Percentiles rank a stretch among this genome's conserved stretches.
phyloP scores from a whole-genome alignment of 129 eudicot genomes.

The Ambrosia trifida region DNA sequence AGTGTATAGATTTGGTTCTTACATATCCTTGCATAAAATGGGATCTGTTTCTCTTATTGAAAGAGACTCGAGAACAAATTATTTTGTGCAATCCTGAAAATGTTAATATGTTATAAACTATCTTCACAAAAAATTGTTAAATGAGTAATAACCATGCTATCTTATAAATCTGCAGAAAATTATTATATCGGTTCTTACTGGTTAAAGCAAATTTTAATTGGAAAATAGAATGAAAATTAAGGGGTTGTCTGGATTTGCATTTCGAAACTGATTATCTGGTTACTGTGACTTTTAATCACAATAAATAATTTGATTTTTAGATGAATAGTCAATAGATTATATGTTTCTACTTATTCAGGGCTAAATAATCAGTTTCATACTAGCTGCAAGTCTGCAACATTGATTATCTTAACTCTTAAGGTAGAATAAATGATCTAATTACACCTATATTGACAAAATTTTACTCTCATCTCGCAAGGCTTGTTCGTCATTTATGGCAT shows the following conservation, averaged over 20 bases:
- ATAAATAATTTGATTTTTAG: background rate
- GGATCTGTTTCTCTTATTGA: too few species aligned
- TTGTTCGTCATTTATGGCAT: too few species aligned
- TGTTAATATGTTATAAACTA: too few species aligned
- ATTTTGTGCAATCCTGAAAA: background rate
- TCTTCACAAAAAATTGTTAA: background rate
- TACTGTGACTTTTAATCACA: background rate
- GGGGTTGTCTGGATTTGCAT: background rate
- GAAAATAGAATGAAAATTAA: background rate
- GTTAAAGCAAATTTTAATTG: background rate
- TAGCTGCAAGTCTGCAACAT: constrained; percentile 1
- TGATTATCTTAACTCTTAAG: background rate
- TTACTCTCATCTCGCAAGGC: background rate
- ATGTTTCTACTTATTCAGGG: background rate
- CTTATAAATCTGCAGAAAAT: background rate
- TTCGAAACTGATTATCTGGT: background rate
- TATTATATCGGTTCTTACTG: background rate
- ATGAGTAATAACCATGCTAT: background rate
- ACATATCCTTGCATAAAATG: too few species aligned
- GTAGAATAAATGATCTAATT: background rate
- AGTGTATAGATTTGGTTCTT: too few species aligned
- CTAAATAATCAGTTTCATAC: background rate
- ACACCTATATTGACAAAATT: background rate
- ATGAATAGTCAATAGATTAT: background rate
- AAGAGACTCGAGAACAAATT: background rate